Percentiles rank a stretch among this genome's conserved stretches.
phyloP scores from a whole-genome alignment of 495 filamentous ascomycete genomes.

The Penicillium malachiteum region DNA sequence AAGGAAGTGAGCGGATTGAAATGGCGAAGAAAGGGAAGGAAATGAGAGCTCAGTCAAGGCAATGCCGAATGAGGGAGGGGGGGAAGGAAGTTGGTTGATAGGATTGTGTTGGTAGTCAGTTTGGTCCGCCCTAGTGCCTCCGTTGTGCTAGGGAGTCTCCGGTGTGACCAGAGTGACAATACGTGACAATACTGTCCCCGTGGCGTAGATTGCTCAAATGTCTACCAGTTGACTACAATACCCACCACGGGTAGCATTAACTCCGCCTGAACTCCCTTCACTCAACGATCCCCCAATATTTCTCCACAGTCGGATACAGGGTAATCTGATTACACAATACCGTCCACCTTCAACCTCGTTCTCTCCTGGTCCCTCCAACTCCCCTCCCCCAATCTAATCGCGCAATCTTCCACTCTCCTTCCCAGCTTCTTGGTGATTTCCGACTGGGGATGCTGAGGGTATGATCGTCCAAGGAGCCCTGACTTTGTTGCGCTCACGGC shows the following conservation, averaged over 20 bases:
- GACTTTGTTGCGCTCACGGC: slow-evolving; percentile 49
- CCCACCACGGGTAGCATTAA: not conserved
- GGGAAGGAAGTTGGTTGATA: not conserved
- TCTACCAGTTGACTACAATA: too few relatives aligned
- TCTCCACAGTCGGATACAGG: not conserved
- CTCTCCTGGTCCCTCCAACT: slow-evolving; percentile 15
- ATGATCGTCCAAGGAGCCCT: slow-evolving; percentile 48
- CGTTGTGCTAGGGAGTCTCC: slow-evolving; percentile 3
- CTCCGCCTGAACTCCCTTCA: not conserved
- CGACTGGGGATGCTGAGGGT: slow-evolving; percentile 42
- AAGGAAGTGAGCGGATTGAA: not conserved
- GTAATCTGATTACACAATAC: slow-evolving; percentile 26
- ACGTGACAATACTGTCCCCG: slow-evolving; percentile 24
- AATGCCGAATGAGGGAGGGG: slow-evolving; percentile 1
- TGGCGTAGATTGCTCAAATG: not conserved
- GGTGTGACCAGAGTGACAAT: not conserved
- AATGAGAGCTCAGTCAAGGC: slow-evolving; percentile 4
- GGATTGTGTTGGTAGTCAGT: not conserved
- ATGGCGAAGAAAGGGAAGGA: not conserved
- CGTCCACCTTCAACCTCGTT: slow-evolving; percentile 23
- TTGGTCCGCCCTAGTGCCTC: slow-evolving; percentile 7
- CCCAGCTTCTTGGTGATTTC: slow-evolving; percentile 3
- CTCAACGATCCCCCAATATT: not conserved
- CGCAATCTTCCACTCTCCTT: slow-evolving; percentile 1
- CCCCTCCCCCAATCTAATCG: slow-evolving; percentile 9